Percentiles rank a stretch among this genome's conserved stretches.
phyloP scores from a whole-genome alignment of 1,284 basidiomycete species.

The Ceratobasidium sp. region DNA sequence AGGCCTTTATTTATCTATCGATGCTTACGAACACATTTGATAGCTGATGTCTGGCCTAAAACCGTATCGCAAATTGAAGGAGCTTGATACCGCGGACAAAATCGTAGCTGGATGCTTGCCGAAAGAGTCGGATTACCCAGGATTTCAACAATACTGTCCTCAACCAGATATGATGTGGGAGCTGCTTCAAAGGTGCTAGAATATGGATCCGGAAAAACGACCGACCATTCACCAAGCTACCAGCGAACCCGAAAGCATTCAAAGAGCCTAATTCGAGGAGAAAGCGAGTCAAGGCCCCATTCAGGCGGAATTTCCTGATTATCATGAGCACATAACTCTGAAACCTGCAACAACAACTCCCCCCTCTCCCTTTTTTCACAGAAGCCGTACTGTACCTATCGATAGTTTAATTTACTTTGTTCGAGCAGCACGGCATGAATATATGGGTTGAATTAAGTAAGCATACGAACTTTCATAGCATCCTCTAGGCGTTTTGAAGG shows the following conservation, averaged over 20 bases:
- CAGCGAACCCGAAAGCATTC: slow-evolving; percentile 4
- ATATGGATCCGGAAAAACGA: slow-evolving; percentile 6
- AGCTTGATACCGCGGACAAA: not conserved
- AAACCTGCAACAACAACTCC: no score
- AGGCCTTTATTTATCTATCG: not conserved
- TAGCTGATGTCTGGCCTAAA: not conserved
- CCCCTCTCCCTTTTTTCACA: no score
- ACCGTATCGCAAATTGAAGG: not conserved
- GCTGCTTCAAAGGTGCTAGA: slow-evolving; percentile 24
- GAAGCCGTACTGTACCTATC: no score
- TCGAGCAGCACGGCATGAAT: no score
- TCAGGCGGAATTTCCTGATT: not conserved
- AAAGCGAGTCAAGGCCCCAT: not conserved
- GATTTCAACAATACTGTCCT: slow-evolving; percentile 14
- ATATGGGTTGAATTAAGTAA: no score
- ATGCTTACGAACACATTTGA: not conserved
- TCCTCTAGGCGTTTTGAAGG: no score
- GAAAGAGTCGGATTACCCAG: not conserved
- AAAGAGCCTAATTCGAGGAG: not conserved
- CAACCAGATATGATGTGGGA: slow-evolving; percentile 21
- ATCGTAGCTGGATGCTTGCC: slow-evolving; percentile 3
- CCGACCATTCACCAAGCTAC: slow-evolving; percentile 25
- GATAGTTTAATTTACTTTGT: no score
- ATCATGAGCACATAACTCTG: no score
- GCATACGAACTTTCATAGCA: no score